phyloP scores from a whole-genome alignment of 345 rosid genomes.

The Eucalyptus curtisii region DNA sequence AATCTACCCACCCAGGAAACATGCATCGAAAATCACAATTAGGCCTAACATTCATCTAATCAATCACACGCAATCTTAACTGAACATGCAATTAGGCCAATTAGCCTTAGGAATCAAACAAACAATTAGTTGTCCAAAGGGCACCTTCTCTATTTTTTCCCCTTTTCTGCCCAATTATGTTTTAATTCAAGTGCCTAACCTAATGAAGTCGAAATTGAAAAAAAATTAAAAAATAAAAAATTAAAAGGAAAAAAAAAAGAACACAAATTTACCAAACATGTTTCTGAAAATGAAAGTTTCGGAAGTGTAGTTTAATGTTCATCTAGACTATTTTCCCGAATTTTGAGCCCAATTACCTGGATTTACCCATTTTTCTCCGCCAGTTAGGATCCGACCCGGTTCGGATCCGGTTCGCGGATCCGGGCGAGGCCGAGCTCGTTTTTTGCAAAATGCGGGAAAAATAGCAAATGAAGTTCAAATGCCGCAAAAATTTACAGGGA shows the following conservation, averaged over 20 bases:
- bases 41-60: neutral
- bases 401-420: neutral
- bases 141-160: neutral
- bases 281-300: neutral
- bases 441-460: neutral
- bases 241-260: no score
- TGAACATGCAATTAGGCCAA: neutral
- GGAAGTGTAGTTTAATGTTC: neutral
- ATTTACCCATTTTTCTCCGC: neutral
- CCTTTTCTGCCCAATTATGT: neutral
- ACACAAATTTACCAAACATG: no score
- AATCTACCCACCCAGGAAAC: neutral
- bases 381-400: neutral
- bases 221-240: no score
- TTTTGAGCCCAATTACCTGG: neutral
- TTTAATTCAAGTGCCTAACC: neutral
- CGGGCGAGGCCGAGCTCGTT: no score
- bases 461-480: neutral
- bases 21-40: neutral
- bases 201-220: neutral
- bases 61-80: neutral
- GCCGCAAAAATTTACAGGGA: neutral
- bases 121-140: neutral
- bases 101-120: neutral
- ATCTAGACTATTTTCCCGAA: neutral